phyloP scores from a whole-genome alignment of 148 eudicot species.

The Linanthus parryae region DNA sequence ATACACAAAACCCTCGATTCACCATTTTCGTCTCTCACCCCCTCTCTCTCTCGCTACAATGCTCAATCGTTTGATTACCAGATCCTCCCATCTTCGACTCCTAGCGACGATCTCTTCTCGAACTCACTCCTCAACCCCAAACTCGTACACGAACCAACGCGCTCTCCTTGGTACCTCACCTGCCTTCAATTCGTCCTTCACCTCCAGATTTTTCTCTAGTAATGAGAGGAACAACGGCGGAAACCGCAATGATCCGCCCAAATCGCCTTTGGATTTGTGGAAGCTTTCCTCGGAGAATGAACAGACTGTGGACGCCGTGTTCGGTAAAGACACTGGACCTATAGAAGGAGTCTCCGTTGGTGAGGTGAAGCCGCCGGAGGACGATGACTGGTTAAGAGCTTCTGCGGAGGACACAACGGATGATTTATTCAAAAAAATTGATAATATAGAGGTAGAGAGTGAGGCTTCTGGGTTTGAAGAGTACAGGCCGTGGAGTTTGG shows the following conservation, averaged over 20 bases:
- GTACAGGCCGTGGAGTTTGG: conserved; percentile 31
- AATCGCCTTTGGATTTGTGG: conserved; percentile 40
- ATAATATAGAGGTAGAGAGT: conserved; percentile 9
- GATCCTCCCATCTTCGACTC: conserved; percentile 21
- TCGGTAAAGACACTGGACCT: conserved; percentile 19
- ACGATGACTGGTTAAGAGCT: conserved; percentile 15
- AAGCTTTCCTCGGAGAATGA: conserved; percentile 38
- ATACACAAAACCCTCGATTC: background rate
- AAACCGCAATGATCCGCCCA: conserved; percentile 1
- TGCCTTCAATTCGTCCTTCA: conserved; percentile 3
- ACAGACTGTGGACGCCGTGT: conserved; percentile 28
- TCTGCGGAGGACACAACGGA: conserved; percentile 6
- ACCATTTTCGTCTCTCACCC: background rate
- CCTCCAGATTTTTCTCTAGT: conserved; percentile 33
- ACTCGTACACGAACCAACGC: background rate
- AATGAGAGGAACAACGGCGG: conserved; percentile 19
- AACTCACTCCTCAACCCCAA: conserved; percentile 6
- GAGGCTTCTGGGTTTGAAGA: conserved; percentile 19
- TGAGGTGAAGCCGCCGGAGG: background rate
- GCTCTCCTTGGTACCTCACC: conserved; percentile 7
- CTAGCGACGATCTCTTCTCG: conserved; percentile 25
- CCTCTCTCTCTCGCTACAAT: conserved; percentile 8
- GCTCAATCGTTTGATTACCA: conserved; percentile 39
- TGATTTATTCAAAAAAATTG: conserved; percentile 25
- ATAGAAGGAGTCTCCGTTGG: conserved; percentile 8